Evolutionary conservation across 2,329 filamentous ascomycete species (phyloP).

Genomic region (Colletotrichum agaves): DNA sequence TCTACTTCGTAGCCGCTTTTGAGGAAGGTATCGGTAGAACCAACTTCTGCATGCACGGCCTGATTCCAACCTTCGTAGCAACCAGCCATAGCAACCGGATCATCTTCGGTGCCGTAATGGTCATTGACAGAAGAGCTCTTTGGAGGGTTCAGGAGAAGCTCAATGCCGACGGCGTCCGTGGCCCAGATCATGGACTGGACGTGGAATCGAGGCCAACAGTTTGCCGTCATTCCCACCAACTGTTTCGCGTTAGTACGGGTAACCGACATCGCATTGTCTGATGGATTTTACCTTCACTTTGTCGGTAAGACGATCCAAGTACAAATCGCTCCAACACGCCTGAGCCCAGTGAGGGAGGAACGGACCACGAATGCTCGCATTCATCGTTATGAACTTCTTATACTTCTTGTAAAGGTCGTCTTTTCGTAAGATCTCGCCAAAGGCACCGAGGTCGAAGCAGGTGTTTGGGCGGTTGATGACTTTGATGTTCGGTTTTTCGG

Average conservation of each 20-base stretch:
- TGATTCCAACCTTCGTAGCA: constrained; percentile 44
- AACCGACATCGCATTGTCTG: not conserved
- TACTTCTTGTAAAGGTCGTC: constrained; percentile 48
- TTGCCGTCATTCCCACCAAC: constrained; percentile 51
- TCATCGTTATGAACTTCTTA: constrained; percentile 50
- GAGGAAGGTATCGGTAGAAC: constrained; percentile 44
- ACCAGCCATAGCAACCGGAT: constrained; percentile 43
- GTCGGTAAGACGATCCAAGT: constrained; percentile 45
- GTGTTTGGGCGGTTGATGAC: constrained; percentile 45
- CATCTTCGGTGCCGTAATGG: constrained; percentile 41
- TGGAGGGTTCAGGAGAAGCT: constrained; percentile 46
- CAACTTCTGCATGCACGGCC: constrained; percentile 47
- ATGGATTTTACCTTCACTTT: constrained; percentile 43
- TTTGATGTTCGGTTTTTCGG: constrained; percentile 45
- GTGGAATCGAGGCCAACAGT: constrained; percentile 48
- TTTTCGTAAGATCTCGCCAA: constrained; percentile 47
- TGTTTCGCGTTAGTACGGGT: constrained; percentile 32
- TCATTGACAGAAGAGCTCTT: constrained; percentile 37
- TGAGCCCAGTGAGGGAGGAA: constrained; percentile 49
- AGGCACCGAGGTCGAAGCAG: constrained; percentile 50
- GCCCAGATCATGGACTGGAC: constrained; percentile 52
- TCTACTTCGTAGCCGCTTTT: constrained; percentile 48
- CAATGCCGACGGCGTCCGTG: constrained; percentile 51
- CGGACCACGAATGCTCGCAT: constrained; percentile 49
- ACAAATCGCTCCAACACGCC: constrained; percentile 51